Conservation (phyloP, 805 yeast species). For the Kazachstania psychrophila region DNA sequence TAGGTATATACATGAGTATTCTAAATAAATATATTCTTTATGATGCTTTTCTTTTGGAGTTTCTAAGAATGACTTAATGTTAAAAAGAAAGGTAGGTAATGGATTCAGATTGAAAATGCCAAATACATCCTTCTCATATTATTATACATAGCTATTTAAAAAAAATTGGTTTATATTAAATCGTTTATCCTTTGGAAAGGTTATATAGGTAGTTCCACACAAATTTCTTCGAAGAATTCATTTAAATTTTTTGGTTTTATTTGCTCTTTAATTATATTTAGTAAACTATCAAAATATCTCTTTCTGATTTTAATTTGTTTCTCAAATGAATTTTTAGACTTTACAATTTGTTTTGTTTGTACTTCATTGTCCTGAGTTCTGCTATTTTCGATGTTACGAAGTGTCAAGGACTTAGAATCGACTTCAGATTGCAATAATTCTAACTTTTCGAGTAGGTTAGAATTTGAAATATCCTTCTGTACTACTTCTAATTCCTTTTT, state of each 20-base stretch:
- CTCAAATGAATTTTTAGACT: conserved; percentile 8
- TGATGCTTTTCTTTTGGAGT: too few species aligned
- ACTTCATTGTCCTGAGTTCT: conserved; percentile 13
- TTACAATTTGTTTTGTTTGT: conserved; percentile 9
- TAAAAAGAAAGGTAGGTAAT: too few species aligned
- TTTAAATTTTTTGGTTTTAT: conserved; percentile 18
- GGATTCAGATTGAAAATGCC: too few species aligned
- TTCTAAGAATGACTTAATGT: too few species aligned
- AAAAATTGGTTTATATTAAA: too few species aligned
- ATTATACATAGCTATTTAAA: too few species aligned
- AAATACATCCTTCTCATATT: too few species aligned
- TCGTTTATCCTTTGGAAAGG: too few species aligned
- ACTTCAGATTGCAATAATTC: conserved; percentile 6
- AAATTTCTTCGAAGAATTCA: conserved; percentile 24
- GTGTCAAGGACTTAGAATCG: conserved; percentile 3
- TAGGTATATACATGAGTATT: too few species aligned
- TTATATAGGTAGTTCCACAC: too few species aligned
- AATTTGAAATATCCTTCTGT: conserved; percentile 14
- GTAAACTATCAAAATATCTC: conserved; percentile 13
- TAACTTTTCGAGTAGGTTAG: conserved; percentile 7
- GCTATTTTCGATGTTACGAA: conserved; percentile 6
- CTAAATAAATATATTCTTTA: too few species aligned
- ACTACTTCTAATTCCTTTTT: conserved; percentile 8
- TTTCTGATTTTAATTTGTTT: conserved; percentile 14
- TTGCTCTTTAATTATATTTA: conserved; percentile 20